These are phyloP conservation scores for Trypanosoma platydactyli DNA, from an alignment of 208 protist species.

Conservation along the genomic window DNA sequence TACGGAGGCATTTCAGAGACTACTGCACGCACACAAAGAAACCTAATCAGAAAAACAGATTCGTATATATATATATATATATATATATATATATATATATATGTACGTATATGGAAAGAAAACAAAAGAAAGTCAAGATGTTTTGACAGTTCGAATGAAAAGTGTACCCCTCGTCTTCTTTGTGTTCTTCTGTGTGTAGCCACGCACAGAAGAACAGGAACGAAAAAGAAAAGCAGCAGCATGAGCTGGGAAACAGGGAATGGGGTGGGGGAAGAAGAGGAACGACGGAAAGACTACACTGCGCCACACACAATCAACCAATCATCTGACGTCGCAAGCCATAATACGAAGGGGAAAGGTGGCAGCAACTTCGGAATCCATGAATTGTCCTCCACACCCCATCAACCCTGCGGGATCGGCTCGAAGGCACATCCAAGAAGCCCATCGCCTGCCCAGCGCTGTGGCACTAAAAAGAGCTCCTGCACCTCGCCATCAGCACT, in stretches of 20 bases:
- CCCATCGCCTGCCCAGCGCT: conserved; percentile 63
- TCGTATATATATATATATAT: conserved; percentile 3
- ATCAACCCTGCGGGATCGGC: neutral
- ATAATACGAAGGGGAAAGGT: too few species aligned
- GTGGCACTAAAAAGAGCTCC: conserved; percentile 65
- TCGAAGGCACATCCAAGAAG: conserved; percentile 80
- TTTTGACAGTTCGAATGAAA: too few species aligned
- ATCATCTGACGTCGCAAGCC: too few species aligned
- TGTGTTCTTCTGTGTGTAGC: neutral
- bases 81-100: neutral
- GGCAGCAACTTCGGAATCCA: neutral
- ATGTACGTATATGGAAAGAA: conserved; percentile 3
- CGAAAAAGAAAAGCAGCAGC: too few species aligned
- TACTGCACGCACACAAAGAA: neutral
- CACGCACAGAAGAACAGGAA: too few species aligned
- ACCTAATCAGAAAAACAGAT: conserved; percentile 7
- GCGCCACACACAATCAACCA: too few species aligned
- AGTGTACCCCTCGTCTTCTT: too few species aligned
- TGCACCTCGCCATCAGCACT: conserved; percentile 27
- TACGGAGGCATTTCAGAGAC: conserved; percentile 8
- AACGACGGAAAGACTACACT: too few species aligned
- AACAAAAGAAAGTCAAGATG: conserved; percentile 2
- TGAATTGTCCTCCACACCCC: neutral
- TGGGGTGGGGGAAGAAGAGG: too few species aligned
- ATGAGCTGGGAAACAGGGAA: too few species aligned